Evolutionary conservation across 306 rosid genomes (phyloP), one percentile per base, ranked within the genome.

Genomic region (Ochetophila trinervis): DNA sequence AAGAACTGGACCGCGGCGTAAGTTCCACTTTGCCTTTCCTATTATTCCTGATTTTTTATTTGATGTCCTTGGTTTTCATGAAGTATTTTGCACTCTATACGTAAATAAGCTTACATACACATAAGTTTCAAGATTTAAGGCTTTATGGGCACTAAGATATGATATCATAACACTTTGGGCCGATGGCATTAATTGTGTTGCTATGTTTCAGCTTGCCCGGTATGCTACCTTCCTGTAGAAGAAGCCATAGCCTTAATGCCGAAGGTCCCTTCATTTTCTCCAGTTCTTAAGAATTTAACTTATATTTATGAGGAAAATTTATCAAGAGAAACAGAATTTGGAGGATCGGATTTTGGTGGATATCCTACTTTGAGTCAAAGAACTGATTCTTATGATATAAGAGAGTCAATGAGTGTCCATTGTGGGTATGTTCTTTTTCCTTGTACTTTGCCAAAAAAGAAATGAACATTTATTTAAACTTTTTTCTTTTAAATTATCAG

Each of bases 331-430:
- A 78, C 82, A 2, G 95, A 89, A 62, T 87, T 92, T 57, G 98
- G 93, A 45, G 98, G 98, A 72, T 92, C 98, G 0, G 96, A 85
- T 50, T 92, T 92, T 81, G 98, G 98, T 65, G 98, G 98, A 68
- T 89, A 87, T 78, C 95, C 95, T 72, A 92, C 93, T 67, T 60
- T 92, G 81, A 82, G 74, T 51, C 93, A 89, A 75, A 87, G 98
- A 76, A 77, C 58, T 22, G 84, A 85, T 73, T 89, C 96, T 45
- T 86, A 66, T 68, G 82, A 86, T 66, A 65, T 92, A 79, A 80
- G 68, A 57, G 96, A 84, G 68, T 85, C 93, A 4, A 92, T 89
- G 96, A 85, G 66, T 13, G 86, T 89, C 75, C 89, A 87, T 61
- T 92, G 98, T 52, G 98, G 98, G 98, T 92, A 78, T 57, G 96